Evolutionary conservation across 2,329 filamentous ascomycete species (phyloP).

Genomic region (Cryphonectria parasitica): DNA sequence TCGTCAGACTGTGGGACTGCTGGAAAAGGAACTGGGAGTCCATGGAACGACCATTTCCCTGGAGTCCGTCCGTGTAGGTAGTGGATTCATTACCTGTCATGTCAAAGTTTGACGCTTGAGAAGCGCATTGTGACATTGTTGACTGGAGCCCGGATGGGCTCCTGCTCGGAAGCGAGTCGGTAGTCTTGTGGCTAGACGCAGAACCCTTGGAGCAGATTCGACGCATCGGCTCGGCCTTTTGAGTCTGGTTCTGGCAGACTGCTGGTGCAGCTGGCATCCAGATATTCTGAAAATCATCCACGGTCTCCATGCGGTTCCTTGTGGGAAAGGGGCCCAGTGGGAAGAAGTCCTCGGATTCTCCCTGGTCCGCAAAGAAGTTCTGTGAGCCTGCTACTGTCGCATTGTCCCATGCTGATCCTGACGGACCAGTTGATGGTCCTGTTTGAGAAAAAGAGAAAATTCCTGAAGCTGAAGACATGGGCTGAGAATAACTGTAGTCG

Average conservation of each 20-base stretch:
- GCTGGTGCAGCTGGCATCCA: constrained; percentile 48
- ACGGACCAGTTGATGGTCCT: constrained; percentile 59
- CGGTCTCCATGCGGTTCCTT: constrained; percentile 51
- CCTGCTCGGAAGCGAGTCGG: constrained; percentile 49
- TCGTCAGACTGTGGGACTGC: constrained; percentile 52
- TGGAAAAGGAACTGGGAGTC: constrained; percentile 57
- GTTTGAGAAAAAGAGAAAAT: constrained; percentile 64
- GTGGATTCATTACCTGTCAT: constrained; percentile 53
- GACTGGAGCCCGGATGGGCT: constrained; percentile 49
- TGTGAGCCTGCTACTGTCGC: constrained; percentile 61
- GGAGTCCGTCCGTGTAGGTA: constrained; percentile 47
- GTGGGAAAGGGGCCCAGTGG: constrained; percentile 59
- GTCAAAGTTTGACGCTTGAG: constrained; percentile 56
- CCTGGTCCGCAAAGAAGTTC: constrained; percentile 60
- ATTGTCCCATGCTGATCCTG: constrained; percentile 57
- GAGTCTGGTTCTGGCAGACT: constrained; percentile 42
- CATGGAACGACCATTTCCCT: constrained; percentile 44
- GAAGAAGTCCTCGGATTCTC: constrained; percentile 58
- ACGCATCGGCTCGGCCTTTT: constrained; percentile 49
- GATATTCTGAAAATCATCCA: constrained; percentile 52
- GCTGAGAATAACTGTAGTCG: constrained; percentile 60
- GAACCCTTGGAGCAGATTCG: constrained; percentile 50
- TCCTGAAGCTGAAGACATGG: constrained; percentile 54
- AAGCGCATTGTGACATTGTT: constrained; percentile 52
- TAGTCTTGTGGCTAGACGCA: constrained; percentile 47